These are phyloP conservation scores for Ustilago shanxiensis DNA, from an alignment of 1,284 basidiomycete genomes.

Conservation along the genomic window DNA sequence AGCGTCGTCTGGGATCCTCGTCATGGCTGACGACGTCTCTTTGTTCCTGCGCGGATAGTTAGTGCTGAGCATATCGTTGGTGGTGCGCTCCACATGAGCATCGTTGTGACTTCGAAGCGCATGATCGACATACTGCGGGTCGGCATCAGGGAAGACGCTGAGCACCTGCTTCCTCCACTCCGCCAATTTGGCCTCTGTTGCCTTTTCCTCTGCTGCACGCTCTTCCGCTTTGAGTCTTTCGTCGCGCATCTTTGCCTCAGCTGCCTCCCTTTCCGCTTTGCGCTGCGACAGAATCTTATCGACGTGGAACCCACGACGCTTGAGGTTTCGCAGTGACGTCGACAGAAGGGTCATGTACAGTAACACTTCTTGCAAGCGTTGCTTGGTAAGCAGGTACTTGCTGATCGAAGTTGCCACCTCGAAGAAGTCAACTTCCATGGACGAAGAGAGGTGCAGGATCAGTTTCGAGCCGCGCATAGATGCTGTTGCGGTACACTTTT, in stretches of 20 bases:
- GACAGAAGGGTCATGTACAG: slow-evolving; percentile 93
- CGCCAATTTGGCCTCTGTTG: slow-evolving; percentile 31
- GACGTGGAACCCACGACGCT: slow-evolving; percentile 82
- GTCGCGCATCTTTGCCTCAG: slow-evolving; percentile 70
- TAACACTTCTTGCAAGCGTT: slow-evolving; percentile 71
- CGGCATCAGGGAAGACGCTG: slow-evolving; percentile 69
- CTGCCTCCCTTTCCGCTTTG: slow-evolving; percentile 78
- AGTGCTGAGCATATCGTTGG: slow-evolving; percentile 60
- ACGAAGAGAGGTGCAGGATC: slow-evolving; percentile 81
- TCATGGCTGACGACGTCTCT: slow-evolving; percentile 25
- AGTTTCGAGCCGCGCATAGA: slow-evolving; percentile 74
- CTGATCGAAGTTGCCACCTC: slow-evolving; percentile 73
- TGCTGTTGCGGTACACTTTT: slow-evolving; percentile 64
- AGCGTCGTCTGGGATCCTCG: slow-evolving; percentile 18
- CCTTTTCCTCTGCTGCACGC: slow-evolving; percentile 57
- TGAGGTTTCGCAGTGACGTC: slow-evolving; percentile 85
- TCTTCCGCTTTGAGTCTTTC: slow-evolving; percentile 59
- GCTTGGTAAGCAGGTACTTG: slow-evolving; percentile 64
- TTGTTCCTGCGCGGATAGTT: slow-evolving; percentile 57
- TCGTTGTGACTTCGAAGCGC: slow-evolving; percentile 59
- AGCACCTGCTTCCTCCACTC: slow-evolving; percentile 59
- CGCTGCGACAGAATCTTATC: slow-evolving; percentile 91
- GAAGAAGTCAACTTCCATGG: slow-evolving; percentile 86
- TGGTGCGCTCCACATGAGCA: slow-evolving; percentile 66
- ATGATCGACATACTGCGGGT: slow-evolving; percentile 60